phyloP scores from a whole-genome alignment of 2,329 filamentous ascomycete genomes.

The Ophiocordyceps camponoti-leonardi region DNA sequence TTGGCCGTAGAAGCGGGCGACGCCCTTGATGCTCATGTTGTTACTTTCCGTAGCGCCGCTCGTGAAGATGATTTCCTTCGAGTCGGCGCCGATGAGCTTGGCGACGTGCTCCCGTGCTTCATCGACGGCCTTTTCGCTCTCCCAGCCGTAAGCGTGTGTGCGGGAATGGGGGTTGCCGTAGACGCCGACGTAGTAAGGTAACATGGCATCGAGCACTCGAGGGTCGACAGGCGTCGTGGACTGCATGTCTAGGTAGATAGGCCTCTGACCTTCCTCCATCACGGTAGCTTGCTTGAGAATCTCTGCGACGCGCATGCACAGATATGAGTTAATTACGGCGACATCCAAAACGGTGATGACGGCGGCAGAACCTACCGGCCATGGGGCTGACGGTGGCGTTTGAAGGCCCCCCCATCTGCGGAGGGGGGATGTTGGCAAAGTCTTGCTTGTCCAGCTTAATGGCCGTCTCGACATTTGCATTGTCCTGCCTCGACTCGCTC shows the following conservation, averaged over 20 bases:
- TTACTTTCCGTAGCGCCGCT: constrained; percentile 97
- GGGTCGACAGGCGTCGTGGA: constrained; percentile 92
- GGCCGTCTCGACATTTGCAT: constrained; percentile 71
- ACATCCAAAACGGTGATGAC: background rate
- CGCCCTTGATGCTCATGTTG: constrained; percentile 99
- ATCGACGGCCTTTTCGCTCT: constrained; percentile 88
- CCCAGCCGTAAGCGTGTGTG: constrained; percentile 97
- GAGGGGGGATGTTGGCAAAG: constrained; percentile 40
- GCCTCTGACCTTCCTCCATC: constrained; percentile 81
- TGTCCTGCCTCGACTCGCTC: constrained; percentile 61
- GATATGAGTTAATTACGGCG: background rate
- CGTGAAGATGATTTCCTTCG: constrained; percentile 98
- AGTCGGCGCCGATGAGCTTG: constrained; percentile 74
- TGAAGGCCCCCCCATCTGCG: constrained; percentile 12
- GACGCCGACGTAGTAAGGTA: constrained; percentile 81
- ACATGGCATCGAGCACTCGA: constrained; percentile 88
- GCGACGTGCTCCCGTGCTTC: constrained; percentile 72
- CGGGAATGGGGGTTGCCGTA: constrained; percentile 96
- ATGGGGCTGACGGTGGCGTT: constrained; percentile 61
- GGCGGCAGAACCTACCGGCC: constrained; percentile 25
- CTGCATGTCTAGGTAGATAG: constrained; percentile 98
- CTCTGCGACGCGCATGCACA: constrained; percentile 22
- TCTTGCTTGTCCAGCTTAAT: constrained; percentile 77
- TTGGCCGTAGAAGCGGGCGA: constrained; percentile 85
- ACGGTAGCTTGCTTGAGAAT: constrained; percentile 83